These are phyloP conservation scores for Nymphaea thermarum DNA, from an alignment of 164 flowering plant species.

Conservation along the genomic window DNA sequence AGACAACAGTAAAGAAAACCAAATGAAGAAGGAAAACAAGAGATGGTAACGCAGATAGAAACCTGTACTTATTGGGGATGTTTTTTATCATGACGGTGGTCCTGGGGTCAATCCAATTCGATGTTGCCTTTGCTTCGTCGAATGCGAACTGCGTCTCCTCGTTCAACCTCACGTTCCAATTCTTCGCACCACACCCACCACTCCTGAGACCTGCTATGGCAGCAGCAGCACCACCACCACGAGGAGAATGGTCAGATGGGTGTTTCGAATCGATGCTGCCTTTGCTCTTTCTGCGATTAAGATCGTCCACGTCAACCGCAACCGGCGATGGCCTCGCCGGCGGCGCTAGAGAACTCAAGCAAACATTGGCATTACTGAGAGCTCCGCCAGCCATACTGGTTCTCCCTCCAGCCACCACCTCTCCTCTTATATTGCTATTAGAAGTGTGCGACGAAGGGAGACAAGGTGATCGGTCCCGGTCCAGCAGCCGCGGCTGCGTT, in stretches of 20 bases:
- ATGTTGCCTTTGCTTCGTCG: slow-evolving; percentile 34
- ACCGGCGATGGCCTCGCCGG: neutral
- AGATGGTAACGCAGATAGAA: neutral
- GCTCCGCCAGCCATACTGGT: neutral
- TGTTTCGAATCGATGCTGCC: neutral
- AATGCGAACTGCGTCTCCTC: neutral
- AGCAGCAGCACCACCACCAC: neutral
- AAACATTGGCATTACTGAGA: neutral
- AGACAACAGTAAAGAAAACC: neutral
- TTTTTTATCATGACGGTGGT: slow-evolving; percentile 98
- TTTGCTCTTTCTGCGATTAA: neutral
- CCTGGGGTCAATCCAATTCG: slow-evolving; percentile 38
- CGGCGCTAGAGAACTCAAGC: neutral
- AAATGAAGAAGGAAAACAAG: neutral
- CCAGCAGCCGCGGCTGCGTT: neutral
- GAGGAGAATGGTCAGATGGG: neutral
- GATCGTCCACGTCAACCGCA: neutral
- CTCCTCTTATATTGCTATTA: neutral
- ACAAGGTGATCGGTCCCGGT: neutral
- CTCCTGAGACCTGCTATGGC: too few species aligned
- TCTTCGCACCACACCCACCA: neutral
- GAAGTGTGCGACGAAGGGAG: neutral
- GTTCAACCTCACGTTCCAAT: neutral
- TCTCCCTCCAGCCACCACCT: neutral
- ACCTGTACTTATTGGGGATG: slow-evolving; percentile 99